Base-by-base conservation (phyloP, 192 early-diverging fungal genomes). In the Bifiguratus adelaidae region DNA sequence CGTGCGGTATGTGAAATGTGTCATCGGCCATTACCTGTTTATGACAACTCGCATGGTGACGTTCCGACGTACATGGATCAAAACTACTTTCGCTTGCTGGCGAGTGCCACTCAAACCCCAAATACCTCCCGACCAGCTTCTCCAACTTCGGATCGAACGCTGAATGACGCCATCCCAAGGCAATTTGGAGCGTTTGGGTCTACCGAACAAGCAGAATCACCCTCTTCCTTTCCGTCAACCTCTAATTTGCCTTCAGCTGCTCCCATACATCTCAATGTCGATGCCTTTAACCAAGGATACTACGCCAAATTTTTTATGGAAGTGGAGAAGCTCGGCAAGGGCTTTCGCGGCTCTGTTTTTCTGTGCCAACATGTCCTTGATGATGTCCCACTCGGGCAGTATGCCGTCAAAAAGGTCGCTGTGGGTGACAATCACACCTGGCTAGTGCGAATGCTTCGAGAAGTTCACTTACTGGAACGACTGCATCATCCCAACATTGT, bases 401-500 rank as follows among this genome's bases (percentile, higher is more conserved):
- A 92, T 68, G 95, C 95, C 6, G 76, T 97, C 19, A 97, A 97
- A 32, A 89, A 91, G 28, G 89, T 96, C 0, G 86, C 92, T 1
- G 86, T 96, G n/a, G 91, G 91, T 33, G 72, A 86, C 53, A 83
- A 87, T 41, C 86, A 89, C 26, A 53, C 78, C 18, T 97, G 93
- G 93, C 73, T 97, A 4, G 81, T 88, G 12, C 72, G 86, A 16
- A 92, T 95, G 89, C 67, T 97, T 21, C 77, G 86, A 43, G 95
- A 97, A 50, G 95, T 97, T 18, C 86, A 87, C 61, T 67, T 97
- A 44, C 73, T 97, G 13, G 92, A 94, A 53, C 69, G 77, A 18
- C 71, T 97, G 11, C 85, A 80, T 20, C 91, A 97, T 62, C 86
- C 85, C 0, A 96, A 95, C 40, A 89, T 96, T 43, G 76, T 95